A percentile compares a stretch with the other conserved stretches of the same genome.
Conservation (phyloP, 176 grass and related monocot species). For the Carex scoparia region DNA sequence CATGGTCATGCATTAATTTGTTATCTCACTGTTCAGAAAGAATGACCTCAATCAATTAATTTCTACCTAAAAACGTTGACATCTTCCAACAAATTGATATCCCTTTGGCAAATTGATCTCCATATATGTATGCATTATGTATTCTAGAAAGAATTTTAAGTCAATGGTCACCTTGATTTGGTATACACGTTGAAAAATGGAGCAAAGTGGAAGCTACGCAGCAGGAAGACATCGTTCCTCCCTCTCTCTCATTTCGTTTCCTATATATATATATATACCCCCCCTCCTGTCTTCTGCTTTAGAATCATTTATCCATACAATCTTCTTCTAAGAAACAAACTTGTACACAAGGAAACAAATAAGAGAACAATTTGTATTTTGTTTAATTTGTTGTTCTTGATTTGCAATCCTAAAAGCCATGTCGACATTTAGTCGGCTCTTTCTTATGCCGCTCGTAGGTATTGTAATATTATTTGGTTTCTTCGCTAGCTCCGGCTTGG, state of each 20-base stretch:
- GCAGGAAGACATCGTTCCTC: neutral
- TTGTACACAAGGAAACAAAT: neutral
- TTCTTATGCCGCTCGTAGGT: neutral
- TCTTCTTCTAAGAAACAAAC: neutral
- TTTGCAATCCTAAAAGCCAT: neutral
- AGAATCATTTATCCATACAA: no score
- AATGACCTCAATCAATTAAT: neutral
- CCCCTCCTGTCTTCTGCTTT: no score
- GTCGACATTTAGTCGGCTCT: neutral
- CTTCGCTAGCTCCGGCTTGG: slow-evolving; percentile 3
- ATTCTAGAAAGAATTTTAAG: neutral
- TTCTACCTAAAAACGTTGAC: neutral
- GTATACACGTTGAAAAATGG: neutral
- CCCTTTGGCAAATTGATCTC: neutral
- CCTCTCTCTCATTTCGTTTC: neutral
- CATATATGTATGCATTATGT: neutral
- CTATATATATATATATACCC: neutral
- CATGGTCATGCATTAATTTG: neutral
- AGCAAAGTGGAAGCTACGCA: neutral
- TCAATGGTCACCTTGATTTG: neutral
- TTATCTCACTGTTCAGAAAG: neutral
- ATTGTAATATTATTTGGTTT: slow-evolving; percentile 4
- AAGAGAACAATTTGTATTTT: neutral
- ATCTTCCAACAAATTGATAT: neutral
- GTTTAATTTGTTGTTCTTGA: neutral